Evolutionary conservation across 257 asterid genomes (phyloP).

Genomic region (Rehmannia glutinosa): DNA sequence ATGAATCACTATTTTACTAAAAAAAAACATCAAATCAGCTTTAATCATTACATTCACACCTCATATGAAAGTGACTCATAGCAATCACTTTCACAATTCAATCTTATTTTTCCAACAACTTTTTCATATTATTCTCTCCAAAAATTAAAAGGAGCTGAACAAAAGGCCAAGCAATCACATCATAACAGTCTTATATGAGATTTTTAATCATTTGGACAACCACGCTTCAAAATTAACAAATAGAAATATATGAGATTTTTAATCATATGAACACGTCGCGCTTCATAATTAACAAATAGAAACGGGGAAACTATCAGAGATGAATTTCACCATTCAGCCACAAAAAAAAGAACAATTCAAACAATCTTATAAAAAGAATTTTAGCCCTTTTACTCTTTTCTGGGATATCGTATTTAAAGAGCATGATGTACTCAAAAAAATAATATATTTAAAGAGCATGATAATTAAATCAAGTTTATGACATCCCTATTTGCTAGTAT

Average conservation of each 20-base stretch:
- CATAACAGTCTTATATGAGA: no score
- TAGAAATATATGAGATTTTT: not conserved
- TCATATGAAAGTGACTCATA: no score
- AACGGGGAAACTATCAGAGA: conserved; percentile 6
- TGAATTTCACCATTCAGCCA: not conserved
- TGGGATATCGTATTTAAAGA: not conserved
- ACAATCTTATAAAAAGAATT: not conserved
- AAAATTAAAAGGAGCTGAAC: no score
- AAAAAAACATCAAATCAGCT: no score
- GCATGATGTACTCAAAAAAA: no score
- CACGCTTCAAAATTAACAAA: not conserved
- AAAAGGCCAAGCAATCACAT: no score
- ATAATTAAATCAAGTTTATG: not conserved
- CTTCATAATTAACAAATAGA: conserved; percentile 2
- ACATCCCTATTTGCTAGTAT: conserved; percentile 4
- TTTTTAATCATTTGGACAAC: not conserved
- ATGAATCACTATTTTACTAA: no score
- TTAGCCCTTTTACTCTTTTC: not conserved
- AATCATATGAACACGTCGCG: not conserved
- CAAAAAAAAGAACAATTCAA: not conserved
- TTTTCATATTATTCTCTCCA: no score
- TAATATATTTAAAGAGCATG: not conserved
- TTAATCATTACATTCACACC: no score
- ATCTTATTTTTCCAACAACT: no score
- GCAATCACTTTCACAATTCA: no score